Base-by-base conservation (phyloP, 1,284 basidiomycete species). In the Rhodofomes roseus region DNA sequence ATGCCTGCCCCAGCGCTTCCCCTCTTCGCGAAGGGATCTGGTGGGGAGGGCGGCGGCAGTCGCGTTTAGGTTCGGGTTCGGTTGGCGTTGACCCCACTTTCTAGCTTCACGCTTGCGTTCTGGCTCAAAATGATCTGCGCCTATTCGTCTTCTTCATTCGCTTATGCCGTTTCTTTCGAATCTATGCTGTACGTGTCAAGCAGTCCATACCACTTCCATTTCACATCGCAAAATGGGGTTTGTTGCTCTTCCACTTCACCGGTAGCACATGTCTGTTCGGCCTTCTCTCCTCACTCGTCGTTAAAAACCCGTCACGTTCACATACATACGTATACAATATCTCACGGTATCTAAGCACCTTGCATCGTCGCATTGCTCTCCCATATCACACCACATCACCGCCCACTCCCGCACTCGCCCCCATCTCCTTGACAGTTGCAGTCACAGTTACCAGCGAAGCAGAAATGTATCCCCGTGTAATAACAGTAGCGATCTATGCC, bases 341-440 rank as follows among this genome's bases (percentile, higher is more conserved):
- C 31, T 52, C 50, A 48, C 46, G 12, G 46, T 48, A 48, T 48
- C 46, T 48, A 48, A 48, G 46, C 46, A 20, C 29, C 18, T 25
- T 34, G 16, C 31, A 52, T 52, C 50, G 50, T 52, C 50, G 50
- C 31, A 36, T 52, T 23, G 50, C 31, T 52, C 50, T 52, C 50
- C 31, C 18, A 51, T 51, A 25, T 31, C 29, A 48, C 46, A 48
- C 14, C 27, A 22, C 46, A 23, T 48, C 46, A 29, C 46, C 46
- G 25, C 16, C 31, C 31, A 11, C 43, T 44, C 43, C 4, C 22
- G 29, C 46, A 39, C 16, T 18, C 16, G n/a, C 16, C 37, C 37
- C 37, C 37, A 39, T 39, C 37, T 39, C 37, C 37, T 39, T 39
- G 37, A 39, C 37, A 39, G 37, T 39, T 14, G 37, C 37, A 39